A percentile compares a stretch with the other conserved stretches of the same genome.
Conservation (phyloP, 2,329 filamentous ascomycete genomes). For the Trichoderma koningii region DNA sequence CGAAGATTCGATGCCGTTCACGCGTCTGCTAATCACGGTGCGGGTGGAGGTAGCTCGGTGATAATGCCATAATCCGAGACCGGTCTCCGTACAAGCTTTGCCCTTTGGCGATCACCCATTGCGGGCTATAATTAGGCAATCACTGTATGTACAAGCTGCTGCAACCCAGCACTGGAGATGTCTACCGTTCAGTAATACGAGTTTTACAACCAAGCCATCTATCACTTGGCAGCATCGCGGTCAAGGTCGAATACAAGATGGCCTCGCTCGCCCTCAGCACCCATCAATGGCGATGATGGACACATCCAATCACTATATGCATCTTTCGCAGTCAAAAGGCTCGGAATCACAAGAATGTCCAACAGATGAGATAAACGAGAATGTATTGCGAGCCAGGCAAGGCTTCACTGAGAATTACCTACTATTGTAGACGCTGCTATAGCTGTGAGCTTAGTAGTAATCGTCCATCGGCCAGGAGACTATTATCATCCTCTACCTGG, state of each 20-base stretch:
- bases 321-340: background rate
- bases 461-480: background rate
- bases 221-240: too few species aligned
- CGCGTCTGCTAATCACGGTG: background rate
- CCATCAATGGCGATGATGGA: too few species aligned
- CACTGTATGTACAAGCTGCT: too few species aligned
- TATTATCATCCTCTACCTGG: too few species aligned
- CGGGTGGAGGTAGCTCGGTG: constrained; percentile 7
- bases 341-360: background rate
- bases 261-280: too few species aligned
- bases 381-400: background rate
- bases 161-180: too few species aligned
- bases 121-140: background rate
- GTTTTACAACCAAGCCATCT: too few species aligned
- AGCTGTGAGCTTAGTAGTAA: background rate
- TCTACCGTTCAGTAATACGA: too few species aligned
- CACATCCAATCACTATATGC: too few species aligned
- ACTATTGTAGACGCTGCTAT: background rate
- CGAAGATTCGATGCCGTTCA: background rate
- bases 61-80: background rate
- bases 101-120: background rate
- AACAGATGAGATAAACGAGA: background rate
- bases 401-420: background rate
- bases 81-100: background rate
- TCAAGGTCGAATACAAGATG: too few species aligned